phyloP scores from a whole-genome alignment of 106 monocot species.

The Chionographis japonica region DNA sequence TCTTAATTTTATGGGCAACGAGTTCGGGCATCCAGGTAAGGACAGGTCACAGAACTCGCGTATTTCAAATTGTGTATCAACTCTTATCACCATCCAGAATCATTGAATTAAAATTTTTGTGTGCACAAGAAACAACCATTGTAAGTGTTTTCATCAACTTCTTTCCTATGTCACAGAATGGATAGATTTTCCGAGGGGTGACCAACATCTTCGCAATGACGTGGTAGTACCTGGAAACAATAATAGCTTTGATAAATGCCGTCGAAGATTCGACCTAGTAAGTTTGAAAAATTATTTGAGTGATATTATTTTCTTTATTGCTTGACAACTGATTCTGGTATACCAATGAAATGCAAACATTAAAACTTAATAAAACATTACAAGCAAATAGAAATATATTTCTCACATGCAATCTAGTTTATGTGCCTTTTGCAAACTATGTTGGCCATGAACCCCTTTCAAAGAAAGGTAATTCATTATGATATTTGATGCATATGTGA shows the following conservation, averaged over 20 bases:
- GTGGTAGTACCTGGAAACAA: slow-evolving; percentile 71
- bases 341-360: neutral
- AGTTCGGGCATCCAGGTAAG: slow-evolving; percentile 97
- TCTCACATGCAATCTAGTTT: too few relatives aligned
- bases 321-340: too few relatives aligned
- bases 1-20: slow-evolving; percentile 99
- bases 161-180: slow-evolving; percentile 53
- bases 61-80: neutral
- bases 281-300: slow-evolving; percentile 5
- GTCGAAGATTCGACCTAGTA: slow-evolving; percentile 93
- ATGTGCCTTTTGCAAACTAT: too few relatives aligned
- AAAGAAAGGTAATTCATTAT: too few relatives aligned
- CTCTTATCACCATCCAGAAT: neutral
- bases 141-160: neutral
- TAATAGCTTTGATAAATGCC: slow-evolving; percentile 88
- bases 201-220: slow-evolving; percentile 68
- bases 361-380: too few relatives aligned
- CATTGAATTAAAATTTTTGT: neutral
- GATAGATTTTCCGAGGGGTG: slow-evolving; percentile 96
- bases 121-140: neutral
- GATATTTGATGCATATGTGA: too few relatives aligned
- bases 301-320: neutral
- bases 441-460: too few relatives aligned
- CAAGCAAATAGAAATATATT: too few relatives aligned
- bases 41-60: neutral